A percentile compares a stretch with the other conserved stretches of the same genome.
phyloP scores from a whole-genome alignment of 495 filamentous ascomycete genomes.

The Sabuloglossum arenarium region DNA sequence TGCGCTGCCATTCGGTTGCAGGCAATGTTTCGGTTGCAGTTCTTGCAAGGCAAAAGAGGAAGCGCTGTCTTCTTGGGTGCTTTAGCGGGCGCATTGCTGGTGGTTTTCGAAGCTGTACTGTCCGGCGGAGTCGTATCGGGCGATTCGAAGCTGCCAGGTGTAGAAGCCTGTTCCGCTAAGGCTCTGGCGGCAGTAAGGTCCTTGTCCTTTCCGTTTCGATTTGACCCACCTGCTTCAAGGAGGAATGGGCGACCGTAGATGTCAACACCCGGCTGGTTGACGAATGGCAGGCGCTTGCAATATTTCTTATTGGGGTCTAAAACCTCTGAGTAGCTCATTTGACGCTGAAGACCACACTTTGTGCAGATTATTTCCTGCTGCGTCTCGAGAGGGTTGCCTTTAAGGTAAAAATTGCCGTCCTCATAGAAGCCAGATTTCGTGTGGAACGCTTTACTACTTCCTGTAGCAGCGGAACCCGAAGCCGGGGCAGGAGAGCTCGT shows the following conservation, averaged over 20 bases:
- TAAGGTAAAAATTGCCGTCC: constrained; percentile 46
- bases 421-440: constrained; percentile 54
- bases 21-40: neutral
- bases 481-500: constrained; percentile 14
- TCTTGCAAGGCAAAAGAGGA: neutral
- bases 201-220: neutral
- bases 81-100: neutral
- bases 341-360: constrained; percentile 19
- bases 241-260: constrained; percentile 63
- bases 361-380: constrained; percentile 42
- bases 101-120: neutral
- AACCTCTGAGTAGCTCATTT: constrained; percentile 5
- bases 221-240: constrained; percentile 16
- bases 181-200: neutral
- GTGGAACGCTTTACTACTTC: constrained; percentile 19
- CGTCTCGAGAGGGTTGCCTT: constrained; percentile 55
- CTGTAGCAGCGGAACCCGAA: constrained; percentile 19
- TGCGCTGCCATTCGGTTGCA: neutral
- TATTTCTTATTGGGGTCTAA: constrained; percentile 27
- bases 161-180: neutral
- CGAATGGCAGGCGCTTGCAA: constrained; percentile 56
- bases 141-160: constrained; percentile 3
- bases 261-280: constrained; percentile 52
- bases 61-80: neutral
- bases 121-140: neutral